Evolutionary conservation across 306 rosid genomes (phyloP).

Genomic region (Lotus japonicus): DNA sequence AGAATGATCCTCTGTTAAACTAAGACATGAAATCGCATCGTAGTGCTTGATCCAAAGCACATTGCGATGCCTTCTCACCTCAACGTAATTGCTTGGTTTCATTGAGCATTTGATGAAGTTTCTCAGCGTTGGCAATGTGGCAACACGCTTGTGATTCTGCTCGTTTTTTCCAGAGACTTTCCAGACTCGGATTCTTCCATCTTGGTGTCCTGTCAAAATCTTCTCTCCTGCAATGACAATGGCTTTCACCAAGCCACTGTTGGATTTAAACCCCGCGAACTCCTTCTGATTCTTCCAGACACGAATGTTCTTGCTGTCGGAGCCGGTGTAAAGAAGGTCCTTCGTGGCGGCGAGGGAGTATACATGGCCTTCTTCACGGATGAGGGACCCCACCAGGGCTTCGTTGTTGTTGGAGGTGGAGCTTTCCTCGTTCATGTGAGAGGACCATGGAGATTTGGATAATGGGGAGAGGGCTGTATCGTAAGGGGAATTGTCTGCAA

Average conservation of each 20-base stretch:
- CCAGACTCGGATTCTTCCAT: constrained; percentile 86
- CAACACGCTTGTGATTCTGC: constrained; percentile 44
- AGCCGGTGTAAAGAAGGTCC: constrained; percentile 69
- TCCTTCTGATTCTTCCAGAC: constrained; percentile 87
- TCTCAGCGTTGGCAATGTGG: constrained; percentile 56
- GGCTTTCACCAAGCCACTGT: constrained; percentile 76
- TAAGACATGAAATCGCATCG: constrained; percentile 70
- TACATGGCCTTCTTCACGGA: constrained; percentile 88
- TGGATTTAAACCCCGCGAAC: constrained; percentile 57
- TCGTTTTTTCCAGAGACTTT: constrained; percentile 37
- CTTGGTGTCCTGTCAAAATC: constrained; percentile 84
- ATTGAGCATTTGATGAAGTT: constrained; percentile 62
- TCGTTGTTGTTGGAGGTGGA: constrained; percentile 10
- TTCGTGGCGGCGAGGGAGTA: constrained; percentile 75
- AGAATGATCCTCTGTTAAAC: constrained; percentile 52
- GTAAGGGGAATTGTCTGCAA: not conserved
- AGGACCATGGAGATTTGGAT: constrained; percentile 79
- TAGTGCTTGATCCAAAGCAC: constrained; percentile 70
- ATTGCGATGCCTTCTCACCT: constrained; percentile 43
- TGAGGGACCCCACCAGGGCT: constrained; percentile 58
- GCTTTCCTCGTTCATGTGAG: constrained; percentile 27
- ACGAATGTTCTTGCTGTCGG: constrained; percentile 88
- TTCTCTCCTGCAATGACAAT: constrained; percentile 47
- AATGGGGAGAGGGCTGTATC: constrained; percentile 43
- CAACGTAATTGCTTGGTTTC: constrained; percentile 72